Base-by-base conservation (phyloP, 2,329 filamentous ascomycete species). In the Hymenoscyphus infarciens region DNA sequence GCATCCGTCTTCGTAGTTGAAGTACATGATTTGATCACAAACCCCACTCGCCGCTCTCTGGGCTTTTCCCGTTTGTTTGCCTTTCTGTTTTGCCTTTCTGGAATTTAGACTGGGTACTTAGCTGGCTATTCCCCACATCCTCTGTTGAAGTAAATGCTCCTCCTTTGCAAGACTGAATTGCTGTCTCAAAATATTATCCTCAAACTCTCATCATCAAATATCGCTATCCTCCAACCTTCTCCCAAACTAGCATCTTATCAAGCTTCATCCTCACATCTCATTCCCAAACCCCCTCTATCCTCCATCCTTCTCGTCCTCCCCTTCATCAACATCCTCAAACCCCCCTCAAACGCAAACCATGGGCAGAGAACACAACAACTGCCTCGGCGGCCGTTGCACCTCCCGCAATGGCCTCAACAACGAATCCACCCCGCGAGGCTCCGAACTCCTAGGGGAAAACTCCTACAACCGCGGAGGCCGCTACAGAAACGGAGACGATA, bases 401-500 rank as follows among this genome's bases (percentile, higher is more conserved):
- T 57, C 56, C 45, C 45, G 45, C 8, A 52, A 27, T 7, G 45
- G 45, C 19, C 45, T 52, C 19, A 27, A 19, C 13, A 38, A 10
- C 35, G 27, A 45, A 27, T 22, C n/a, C 25, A 15, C 31, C 54
- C 42, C 58, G 11, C 56, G 35, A 56, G 57, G 42, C 60, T 52
- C 59, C 35, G 58, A 52, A 56, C 59, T 55, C 27, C 49, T n/a
- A 16, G 59, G 38, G 13, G 56, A 38, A 22, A 39, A 39, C 38
- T 27, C 53, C 5, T 62, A 35, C 19, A 35, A 57, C 25, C 63
- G 63, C 25, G 54, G 58, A 61, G 60, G 22, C 45, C 3, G 19
- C 22, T 19, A 22, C 49, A 10, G 56, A 57, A 52, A 52, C 59
- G 25, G 61, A 5, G 35, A 57, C 19, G 62, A 64, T 15, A 33